phyloP scores from a whole-genome alignment of 306 rosid species.

The Nissolia schottii region DNA sequence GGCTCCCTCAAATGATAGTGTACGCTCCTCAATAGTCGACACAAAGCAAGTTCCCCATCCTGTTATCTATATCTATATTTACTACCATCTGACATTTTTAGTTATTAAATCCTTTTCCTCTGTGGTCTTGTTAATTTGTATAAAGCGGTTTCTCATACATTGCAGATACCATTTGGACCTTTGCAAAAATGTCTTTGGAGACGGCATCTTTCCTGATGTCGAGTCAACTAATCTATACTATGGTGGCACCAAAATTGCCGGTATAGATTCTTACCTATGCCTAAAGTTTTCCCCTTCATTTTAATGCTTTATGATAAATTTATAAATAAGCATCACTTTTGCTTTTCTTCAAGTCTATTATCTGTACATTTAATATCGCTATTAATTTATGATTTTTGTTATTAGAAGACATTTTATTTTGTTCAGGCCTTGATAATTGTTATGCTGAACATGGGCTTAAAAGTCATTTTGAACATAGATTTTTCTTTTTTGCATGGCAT shows the following conservation, averaged over 20 bases:
- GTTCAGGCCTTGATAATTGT: background rate
- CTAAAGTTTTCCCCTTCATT: background rate
- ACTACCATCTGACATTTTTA: background rate
- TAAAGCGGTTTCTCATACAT: constrained; percentile 11
- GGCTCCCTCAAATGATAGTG: constrained; percentile 85
- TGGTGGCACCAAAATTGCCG: constrained; percentile 86
- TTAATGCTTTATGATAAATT: background rate
- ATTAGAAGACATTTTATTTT: background rate
- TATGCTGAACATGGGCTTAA: background rate
- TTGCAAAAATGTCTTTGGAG: constrained; percentile 90
- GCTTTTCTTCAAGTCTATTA: background rate
- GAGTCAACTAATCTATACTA: constrained; percentile 67
- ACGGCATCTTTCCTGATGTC: constrained; percentile 83
- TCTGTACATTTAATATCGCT: background rate
- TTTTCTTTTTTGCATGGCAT: background rate
- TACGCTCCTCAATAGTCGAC: constrained; percentile 80
- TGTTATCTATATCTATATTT: background rate
- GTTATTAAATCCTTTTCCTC: background rate
- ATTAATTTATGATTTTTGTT: background rate
- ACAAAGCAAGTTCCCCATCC: constrained; percentile 46
- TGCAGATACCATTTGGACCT: constrained; percentile 93
- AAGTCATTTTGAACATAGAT: background rate
- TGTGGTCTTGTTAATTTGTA: background rate
- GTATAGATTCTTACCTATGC: constrained; percentile 33
- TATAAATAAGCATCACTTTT: background rate